Base-by-base conservation (phyloP, 2,329 filamentous ascomycete species). In the Alternaria postmessia region DNA sequence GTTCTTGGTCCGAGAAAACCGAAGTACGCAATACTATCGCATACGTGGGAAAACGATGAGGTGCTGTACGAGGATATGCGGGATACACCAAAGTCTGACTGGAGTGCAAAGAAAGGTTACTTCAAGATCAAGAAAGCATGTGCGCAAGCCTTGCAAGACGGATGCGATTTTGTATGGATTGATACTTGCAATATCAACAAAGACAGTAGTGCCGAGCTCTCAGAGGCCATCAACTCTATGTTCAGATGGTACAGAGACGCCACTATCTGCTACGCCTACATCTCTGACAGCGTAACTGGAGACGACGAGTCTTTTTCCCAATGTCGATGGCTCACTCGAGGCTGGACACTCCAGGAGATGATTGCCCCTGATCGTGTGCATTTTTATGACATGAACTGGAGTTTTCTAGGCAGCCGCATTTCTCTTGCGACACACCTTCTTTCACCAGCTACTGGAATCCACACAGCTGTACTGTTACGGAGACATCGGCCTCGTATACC, bases 271-370 rank as follows among this genome's bases (percentile, higher is more conserved):
- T 68, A 61, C 43, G 65, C 51, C 0, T 69, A 61, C 16, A 55
- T 69, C 0, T 39, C 39, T 5, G 65, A 69, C 46, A n/a, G 55
- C 7, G 16, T 0, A 4, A 2, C 2, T 16, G 11, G 22, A 6
- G 11, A 30, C 1, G 32, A 2, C 0, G 0, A 2, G 0, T 16
- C 46, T 1, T 18, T 57, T 11, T 38, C 32, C 16, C 4, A 57
- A 26, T 59, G 62, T 24, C 49, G 58, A 11, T 68, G 66, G 66
- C 61, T 68, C 39, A 65, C 53, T 4, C 56, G 66, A 16, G 66
- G 64, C 6, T 68, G 64, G 65, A 68, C 65, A 4, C 41, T 65
- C 1, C 65, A 68, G 57, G 65, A 68, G 42, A 51, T 67, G 14
- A 18, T 68, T 5, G 66, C 66, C 9, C 63, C 66, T 7, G 28